Base-by-base conservation (phyloP, 768 basidiomycete species). In the Sporobolomyces pararoseus region DNA sequence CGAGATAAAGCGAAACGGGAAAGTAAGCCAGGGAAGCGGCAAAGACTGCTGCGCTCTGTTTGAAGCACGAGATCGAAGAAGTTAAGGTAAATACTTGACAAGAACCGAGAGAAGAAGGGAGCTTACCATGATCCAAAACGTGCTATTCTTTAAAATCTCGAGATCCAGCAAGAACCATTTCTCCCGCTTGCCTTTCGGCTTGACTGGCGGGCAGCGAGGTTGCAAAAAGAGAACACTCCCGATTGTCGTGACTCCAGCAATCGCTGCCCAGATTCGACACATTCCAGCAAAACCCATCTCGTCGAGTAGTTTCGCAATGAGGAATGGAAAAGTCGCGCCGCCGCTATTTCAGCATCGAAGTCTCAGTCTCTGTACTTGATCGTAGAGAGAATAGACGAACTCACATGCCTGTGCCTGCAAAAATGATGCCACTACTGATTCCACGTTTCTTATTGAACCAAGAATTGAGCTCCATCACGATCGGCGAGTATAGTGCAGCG, bases 41-140 rank as follows among this genome's bases (percentile, higher is more conserved):
- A 35, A 65, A 49, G 0, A 31, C n/a, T 1, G 53, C 3, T 12
- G 32, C 9, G 7, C 14, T 27, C 64, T 65, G 54, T 42, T 17
- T 42, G 10, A 42, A 17, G 25, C 12, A 34, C 53, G 29, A 54
- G 29, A n/a, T 17, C n/a, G 55, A 6, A 7, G 21, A 13, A 7
- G 39, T 10, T 32, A n/a, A 23, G 23, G 7, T 17, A 25, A 5
- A 42, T 4, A 31, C 19, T 3, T 39, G 19, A 10, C 29, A 3
- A 13, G 23, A 21, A 47, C 6, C 21, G 46, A 13, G 27, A 44
- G 16, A 27, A 27, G 39, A 25, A 12, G 25, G 46, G 21, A 21
- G 19, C 54, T 55, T 27, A 49, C 64, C 64, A 65, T 65, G n/a
- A 49, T 49, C 44, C 53, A 47, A 34, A 65, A 65, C 1, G 42